These are phyloP conservation scores for Fonsecaea nubica DNA, from an alignment of 2,329 filamentous ascomycete species.

Conservation along the genomic window DNA sequence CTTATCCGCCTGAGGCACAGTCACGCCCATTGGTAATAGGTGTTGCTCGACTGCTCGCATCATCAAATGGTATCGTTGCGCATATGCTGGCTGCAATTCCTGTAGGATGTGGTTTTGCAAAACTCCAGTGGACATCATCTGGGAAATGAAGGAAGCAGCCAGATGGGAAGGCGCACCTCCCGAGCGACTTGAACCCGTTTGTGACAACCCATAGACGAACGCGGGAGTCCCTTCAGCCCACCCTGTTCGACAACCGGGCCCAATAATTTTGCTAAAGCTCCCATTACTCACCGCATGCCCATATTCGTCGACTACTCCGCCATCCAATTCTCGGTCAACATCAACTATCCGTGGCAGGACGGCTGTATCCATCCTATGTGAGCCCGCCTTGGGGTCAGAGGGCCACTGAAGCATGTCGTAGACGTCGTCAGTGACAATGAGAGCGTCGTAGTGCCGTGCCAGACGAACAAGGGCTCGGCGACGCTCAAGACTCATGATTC, in stretches of 20 bases:
- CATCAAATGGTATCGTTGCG: conserved; percentile 61
- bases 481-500: conserved; percentile 75
- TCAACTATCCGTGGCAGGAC: conserved; percentile 76
- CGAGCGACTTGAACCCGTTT: conserved; percentile 64
- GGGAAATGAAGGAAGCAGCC: conserved; percentile 62
- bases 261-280: conserved; percentile 86
- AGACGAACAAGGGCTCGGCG: conserved; percentile 74
- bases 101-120: conserved; percentile 61
- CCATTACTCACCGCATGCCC: conserved; percentile 86
- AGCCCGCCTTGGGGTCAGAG: conserved; percentile 36
- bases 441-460: conserved; percentile 77
- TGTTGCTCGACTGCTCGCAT: conserved; percentile 64
- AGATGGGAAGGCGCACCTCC: conserved; percentile 67
- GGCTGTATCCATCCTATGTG: conserved; percentile 49
- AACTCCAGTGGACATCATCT: conserved; percentile 59
- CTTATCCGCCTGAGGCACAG: conserved; percentile 46
- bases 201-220: conserved; percentile 64
- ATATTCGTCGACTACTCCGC: conserved; percentile 67
- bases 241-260: conserved; percentile 81
- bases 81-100: conserved; percentile 63
- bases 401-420: conserved; percentile 93
- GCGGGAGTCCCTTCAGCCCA: conserved; percentile 79
- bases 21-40: conserved; percentile 70
- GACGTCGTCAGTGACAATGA: conserved; percentile 89
- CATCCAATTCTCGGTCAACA: conserved; percentile 72